Base-by-base conservation (phyloP, 2,329 filamentous ascomycete genomes). In the Fusarium robinianum region DNA sequence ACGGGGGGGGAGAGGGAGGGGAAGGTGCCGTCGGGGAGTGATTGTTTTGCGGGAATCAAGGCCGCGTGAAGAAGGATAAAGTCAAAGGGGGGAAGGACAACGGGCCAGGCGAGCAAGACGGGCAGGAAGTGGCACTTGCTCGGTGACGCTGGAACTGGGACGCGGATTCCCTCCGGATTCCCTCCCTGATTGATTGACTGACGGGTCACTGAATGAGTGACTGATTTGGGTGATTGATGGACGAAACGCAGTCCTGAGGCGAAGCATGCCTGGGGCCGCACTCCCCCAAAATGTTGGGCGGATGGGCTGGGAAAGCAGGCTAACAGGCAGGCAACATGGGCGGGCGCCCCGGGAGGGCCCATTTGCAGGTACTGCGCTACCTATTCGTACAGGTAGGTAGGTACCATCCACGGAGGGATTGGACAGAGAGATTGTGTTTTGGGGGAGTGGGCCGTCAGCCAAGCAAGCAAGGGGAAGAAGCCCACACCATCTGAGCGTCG, bases 21-120 rank as follows among this genome's bases (percentile, higher is more conserved):
- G 43, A 49, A 55, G 52, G 52, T 49, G 46, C 36, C 38, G 43
- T 49, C 36, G 36, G 49, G 36, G 42, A 40, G 48, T 42, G 52
- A 58, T 61, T 63, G 57, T 58, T 60, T 63, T 61, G 55, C 51
- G 41, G 55, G 51, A 61, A 50, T 59, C 55, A 55, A 58, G 50
- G 53, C 52, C 53, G 51, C 48, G 50, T 55, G 41, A 48, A 53
- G 48, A 47, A 43, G 46, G 41, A 57, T 49, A 58, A 60, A 61
- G 45, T 52, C 53, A 59, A 61, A 61, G 45, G 53, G 41, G 36
- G 41, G 38, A 17, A 37, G 30, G n/a, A n/a, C n/a, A n/a, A n/a
- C n/a, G n/a, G n/a, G n/a, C 44, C 29, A 46, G 49, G 46, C 32
- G 31, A 19, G 36, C 29, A 43, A 19, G 12, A 24, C 14, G 30